phyloP scores from a whole-genome alignment of 352 stramenopile genomes.

The Globisporangium viniferum region DNA sequence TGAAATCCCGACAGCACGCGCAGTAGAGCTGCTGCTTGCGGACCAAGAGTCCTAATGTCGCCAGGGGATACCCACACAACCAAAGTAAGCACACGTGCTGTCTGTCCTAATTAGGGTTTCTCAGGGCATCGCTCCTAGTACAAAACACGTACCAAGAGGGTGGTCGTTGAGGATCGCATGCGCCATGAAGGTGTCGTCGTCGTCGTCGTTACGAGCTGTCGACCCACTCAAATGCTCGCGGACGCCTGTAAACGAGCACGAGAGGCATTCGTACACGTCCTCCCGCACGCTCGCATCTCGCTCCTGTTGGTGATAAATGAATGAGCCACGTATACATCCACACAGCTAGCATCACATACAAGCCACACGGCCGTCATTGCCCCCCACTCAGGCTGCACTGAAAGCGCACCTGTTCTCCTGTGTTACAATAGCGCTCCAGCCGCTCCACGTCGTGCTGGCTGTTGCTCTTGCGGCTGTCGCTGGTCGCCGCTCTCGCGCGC shows the following conservation, averaged over 20 bases:
- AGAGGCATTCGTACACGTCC: constrained; percentile 47
- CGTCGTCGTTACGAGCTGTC: constrained; percentile 20
- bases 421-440: not conserved
- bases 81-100: not conserved
- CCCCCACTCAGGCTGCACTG: not conserved
- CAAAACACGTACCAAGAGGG: constrained; percentile 33
- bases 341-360: not conserved
- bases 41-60: constrained; percentile 33
- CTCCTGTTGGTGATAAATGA: not conserved
- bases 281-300: not conserved
- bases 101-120: not conserved
- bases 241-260: constrained; percentile 41
- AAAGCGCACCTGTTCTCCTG: not conserved
- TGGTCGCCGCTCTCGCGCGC: not conserved
- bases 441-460: not conserved
- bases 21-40: constrained; percentile 57
- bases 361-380: not conserved
- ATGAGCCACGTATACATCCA: not conserved
- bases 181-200: constrained; percentile 43
- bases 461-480: not conserved
- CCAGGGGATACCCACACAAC: not conserved
- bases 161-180: constrained; percentile 65
- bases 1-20: constrained; percentile 51
- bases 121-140: not conserved
- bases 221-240: constrained; percentile 29